A percentile compares a stretch with the other conserved stretches of the same genome.
phyloP scores from a whole-genome alignment of 2,329 filamentous ascomycete genomes.

The Apiospora sp. region DNA sequence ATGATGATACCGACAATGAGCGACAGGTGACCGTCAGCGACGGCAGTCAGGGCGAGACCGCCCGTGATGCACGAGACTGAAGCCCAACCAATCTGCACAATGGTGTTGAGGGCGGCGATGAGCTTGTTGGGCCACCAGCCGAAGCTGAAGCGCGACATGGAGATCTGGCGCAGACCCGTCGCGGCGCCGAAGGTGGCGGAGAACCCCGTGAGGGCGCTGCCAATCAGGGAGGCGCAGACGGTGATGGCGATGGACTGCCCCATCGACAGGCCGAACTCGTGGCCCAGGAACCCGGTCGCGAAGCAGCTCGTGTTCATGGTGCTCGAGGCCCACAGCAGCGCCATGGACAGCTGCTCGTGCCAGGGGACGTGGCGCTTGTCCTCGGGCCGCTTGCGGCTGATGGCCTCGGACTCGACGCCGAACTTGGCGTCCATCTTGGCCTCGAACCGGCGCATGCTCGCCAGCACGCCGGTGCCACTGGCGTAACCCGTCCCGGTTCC shows the following conservation, averaged over 20 bases:
- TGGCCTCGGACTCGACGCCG: conserved; percentile 57
- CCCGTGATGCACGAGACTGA: conserved; percentile 60
- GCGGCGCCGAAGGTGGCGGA: conserved; percentile 59
- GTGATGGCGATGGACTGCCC: conserved; percentile 53
- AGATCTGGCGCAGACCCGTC: conserved; percentile 59
- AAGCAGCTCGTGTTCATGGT: conserved; percentile 62
- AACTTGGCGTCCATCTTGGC: conserved; percentile 51
- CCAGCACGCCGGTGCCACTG: not conserved
- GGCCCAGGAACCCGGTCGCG: conserved; percentile 59
- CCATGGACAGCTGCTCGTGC: conserved; percentile 49
- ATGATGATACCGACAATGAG: conserved; percentile 62
- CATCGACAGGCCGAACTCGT: conserved; percentile 56
- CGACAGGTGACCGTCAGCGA: conserved; percentile 52
- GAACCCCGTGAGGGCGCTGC: conserved; percentile 53
- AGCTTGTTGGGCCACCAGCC: conserved; percentile 60
- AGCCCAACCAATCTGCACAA: conserved; percentile 58
- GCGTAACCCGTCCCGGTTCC: not conserved
- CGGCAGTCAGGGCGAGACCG: conserved; percentile 56
- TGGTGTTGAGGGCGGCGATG: conserved; percentile 57
- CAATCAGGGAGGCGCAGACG: conserved; percentile 55
- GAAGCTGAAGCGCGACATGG: conserved; percentile 57
- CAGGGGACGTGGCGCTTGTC: conserved; percentile 47
- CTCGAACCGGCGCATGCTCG: conserved; percentile 15
- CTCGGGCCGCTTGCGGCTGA: conserved; percentile 54
- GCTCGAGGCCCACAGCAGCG: conserved; percentile 58